phyloP scores from a whole-genome alignment of 257 asterid genomes.

The Capsicum baccatum region DNA sequence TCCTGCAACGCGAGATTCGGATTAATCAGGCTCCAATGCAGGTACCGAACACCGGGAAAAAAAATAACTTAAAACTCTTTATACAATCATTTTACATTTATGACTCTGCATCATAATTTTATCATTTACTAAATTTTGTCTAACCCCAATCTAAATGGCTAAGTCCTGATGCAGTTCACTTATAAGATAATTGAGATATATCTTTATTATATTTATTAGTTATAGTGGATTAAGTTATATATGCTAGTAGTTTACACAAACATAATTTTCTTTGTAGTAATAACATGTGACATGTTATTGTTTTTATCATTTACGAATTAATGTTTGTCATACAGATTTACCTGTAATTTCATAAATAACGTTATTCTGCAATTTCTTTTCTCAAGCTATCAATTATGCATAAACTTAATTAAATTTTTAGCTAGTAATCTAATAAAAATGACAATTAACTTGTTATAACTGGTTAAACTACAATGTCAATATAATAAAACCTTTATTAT shows the following conservation, averaged over 20 bases:
- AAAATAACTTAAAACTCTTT: not conserved
- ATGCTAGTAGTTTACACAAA: not conserved
- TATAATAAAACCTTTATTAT: not conserved
- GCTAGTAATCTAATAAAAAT: not conserved
- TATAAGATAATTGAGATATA: too few relatives aligned
- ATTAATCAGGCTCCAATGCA: too few relatives aligned
- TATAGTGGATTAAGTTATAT: not conserved
- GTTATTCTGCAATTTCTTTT: too few relatives aligned
- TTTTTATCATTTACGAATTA: not conserved
- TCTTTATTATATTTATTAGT: too few relatives aligned
- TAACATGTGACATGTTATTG: not conserved
- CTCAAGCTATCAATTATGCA: not conserved
- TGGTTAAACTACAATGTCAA: constrained; percentile 4
- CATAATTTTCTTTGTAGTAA: not conserved
- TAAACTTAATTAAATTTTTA: not conserved
- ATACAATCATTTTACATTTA: too few relatives aligned
- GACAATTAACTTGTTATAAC: not conserved
- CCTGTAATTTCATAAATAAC: not conserved
- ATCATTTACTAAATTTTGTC: too few relatives aligned
- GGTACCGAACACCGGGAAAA: too few relatives aligned
- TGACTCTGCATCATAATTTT: too few relatives aligned
- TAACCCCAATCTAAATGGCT: too few relatives aligned
- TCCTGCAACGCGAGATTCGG: too few relatives aligned
- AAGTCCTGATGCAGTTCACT: too few relatives aligned
- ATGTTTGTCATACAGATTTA: not conserved